Evolutionary conservation across 352 stramenopile species (phyloP), one percentile per base, ranked within the genome.

Genomic region (Globisporangium acanthophoron): DNA sequence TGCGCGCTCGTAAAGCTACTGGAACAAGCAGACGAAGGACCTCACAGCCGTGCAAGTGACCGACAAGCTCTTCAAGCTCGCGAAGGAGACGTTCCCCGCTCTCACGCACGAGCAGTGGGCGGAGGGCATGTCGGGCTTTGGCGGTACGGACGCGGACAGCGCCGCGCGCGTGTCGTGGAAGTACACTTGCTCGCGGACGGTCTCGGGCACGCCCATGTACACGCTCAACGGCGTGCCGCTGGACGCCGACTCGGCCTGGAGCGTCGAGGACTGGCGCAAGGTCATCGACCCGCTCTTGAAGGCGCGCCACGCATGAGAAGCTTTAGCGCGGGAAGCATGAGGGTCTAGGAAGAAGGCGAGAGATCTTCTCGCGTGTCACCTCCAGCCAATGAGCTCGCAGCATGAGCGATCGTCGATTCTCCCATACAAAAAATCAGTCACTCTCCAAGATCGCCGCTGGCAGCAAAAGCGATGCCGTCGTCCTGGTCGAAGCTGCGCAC

Each of bases 11-110:
- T 33, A 11, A 52, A 88, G 80, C 9, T 90, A 78, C 56, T 91
- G 74, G 75, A 90, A 94, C 74, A 87, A 89, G 61, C 56, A 58
- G 35, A 93, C 84, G 20, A 88, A 93, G 61, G 82, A 90, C 45
- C 53, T 89, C 46, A 84, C 68, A 27, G 69, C 82, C 8, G 64
- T 89, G n/a, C 58, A 91, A 71, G 80, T 91, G 53, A 69, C 69
- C 18, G 66, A 73, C 13, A 78, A 88, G 56, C 75, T 91, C 27
- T 78, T 70, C 41, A 47, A 54, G 27, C 57, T 93, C 16, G 84
- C 84, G 47, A 69, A 90, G 54, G 66, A 74, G 58, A 90, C 84
- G 24, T 90, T 91, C 50, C 69, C 84, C 7, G 62, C 61, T 7
- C 64, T 93, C 40, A 85, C 72, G 15, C 67, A 85, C 31, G 65